Evolutionary conservation across 768 basidiomycete genomes (phyloP).

Genomic region (Hericium coralloides): DNA sequence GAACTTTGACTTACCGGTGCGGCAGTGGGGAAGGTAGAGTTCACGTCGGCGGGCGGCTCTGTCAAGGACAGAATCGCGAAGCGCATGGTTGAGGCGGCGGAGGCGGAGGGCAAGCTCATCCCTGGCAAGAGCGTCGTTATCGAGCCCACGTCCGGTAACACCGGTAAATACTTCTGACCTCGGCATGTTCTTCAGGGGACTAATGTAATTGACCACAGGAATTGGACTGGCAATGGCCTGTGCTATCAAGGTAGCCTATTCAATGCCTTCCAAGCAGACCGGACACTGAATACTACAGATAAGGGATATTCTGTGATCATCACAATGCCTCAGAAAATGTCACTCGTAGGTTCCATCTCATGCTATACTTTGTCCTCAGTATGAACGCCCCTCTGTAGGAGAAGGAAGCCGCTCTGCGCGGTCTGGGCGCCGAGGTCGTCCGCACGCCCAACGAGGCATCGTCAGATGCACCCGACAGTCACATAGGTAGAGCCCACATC

Average conservation of each 20-base stretch:
- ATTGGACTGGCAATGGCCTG: slow-evolving; percentile 92
- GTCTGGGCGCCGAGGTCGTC: slow-evolving; percentile 89
- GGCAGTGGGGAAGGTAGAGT: slow-evolving; percentile 85
- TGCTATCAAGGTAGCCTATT: slow-evolving; percentile 73
- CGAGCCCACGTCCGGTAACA: slow-evolving; percentile 93
- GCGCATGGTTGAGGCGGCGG: slow-evolving; percentile 94
- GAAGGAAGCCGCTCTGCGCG: slow-evolving; percentile 87
- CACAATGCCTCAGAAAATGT: slow-evolving; percentile 94
- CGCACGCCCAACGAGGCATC: slow-evolving; percentile 88
- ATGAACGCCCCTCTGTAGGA: slow-evolving; percentile 37
- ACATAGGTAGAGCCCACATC: slow-evolving; percentile 67
- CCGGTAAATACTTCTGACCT: slow-evolving; percentile 45
- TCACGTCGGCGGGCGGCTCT: slow-evolving; percentile 83
- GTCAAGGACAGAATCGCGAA: slow-evolving; percentile 97
- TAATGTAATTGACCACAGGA: slow-evolving; percentile 20
- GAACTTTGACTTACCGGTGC: not conserved
- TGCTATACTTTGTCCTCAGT: not conserved
- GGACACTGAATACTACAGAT: slow-evolving; percentile 51
- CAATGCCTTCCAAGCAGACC: slow-evolving; percentile 15
- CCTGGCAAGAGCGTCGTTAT: slow-evolving; percentile 89
- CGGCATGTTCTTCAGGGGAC: not conserved
- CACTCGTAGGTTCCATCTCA: slow-evolving; percentile 36
- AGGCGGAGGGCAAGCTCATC: slow-evolving; percentile 74
- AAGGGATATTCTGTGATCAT: slow-evolving; percentile 89
- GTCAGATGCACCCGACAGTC: slow-evolving; percentile 83